Evolutionary conservation across 1,139 yeast species (phyloP), one percentile per base, ranked within the genome.

Genomic region (Chernovozyma sophiae-reginae): DNA sequence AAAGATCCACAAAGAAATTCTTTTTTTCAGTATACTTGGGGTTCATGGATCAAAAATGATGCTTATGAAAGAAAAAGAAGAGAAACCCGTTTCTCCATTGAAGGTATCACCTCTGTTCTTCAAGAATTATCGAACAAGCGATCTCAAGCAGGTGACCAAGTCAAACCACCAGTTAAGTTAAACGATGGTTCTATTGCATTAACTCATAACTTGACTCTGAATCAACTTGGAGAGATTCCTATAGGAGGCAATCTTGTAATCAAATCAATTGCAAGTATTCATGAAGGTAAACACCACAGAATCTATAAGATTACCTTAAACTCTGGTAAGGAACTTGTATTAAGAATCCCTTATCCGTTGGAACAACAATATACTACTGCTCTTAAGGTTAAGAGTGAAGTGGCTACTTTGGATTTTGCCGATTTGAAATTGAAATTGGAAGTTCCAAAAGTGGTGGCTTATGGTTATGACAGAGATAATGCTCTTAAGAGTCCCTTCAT

Each of bases 251-350:
- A 66, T 22, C 57, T 80, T 25, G 13, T 22, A 4, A 62, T 68
- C 31, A 81, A 79, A 53, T 80, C 89, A 34, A 79, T 92, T 55
- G 79, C 86, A 40, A 83, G 95, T 43, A 73, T 87, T 43, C 96
- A 87, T 52, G 97, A 92, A 60, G 97, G 97, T 39, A 87, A 86
- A 60, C 96, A 87, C 55, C 92, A 92, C 62, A 76, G 96, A 55
- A 68, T 90, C 39, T 92, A 89, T 61, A 78, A 81, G 53, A 65
- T 87, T 25, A 76, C 77, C 16, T 68, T 89, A 40, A 73, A 75
- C 41, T 74, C 81, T 35, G 81, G 72, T 6, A 80, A 77, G 46
- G 64, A 74, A 11, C 79, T 84, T 46, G 77, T 86, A 17, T 71
- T 92, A 56, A 77, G 97, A 58, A 76, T 92, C 39, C 97, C 98